These are phyloP conservation scores for Rhizopogon vinicolor DNA, from an alignment of 768 basidiomycete genomes.

Conservation along the genomic window DNA sequence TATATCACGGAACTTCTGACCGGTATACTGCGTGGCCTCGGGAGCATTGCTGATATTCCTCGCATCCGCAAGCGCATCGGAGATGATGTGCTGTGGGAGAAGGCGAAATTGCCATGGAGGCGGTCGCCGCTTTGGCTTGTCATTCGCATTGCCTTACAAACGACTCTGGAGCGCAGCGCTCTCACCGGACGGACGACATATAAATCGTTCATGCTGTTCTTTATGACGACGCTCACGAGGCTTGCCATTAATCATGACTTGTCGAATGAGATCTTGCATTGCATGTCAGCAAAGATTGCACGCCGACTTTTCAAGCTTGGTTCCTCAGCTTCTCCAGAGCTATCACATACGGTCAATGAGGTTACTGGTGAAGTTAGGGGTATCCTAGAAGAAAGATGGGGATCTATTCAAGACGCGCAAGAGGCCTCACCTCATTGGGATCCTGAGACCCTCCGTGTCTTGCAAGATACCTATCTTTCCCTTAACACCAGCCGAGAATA, in stretches of 20 bases:
- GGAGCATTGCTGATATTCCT: constrained; percentile 21
- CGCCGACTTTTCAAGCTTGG: constrained; percentile 34
- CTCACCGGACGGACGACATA: constrained; percentile 13
- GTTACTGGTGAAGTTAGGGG: constrained; percentile 13
- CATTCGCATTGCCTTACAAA: constrained; percentile 42
- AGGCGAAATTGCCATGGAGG: constrained; percentile 40
- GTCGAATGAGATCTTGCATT: constrained; percentile 31
- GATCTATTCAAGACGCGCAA: constrained; percentile 22
- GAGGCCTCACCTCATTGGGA: constrained; percentile 24
- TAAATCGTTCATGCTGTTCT: constrained; percentile 31
- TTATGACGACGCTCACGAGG: constrained; percentile 16
- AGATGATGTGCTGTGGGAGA: constrained; percentile 42
- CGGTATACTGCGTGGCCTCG: constrained; percentile 40
- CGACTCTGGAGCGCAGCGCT: constrained; percentile 19
- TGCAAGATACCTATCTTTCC: constrained; percentile 28
- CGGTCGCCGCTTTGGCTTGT: constrained; percentile 48
- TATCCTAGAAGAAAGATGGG: constrained; percentile 32
- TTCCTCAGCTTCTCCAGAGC: constrained; percentile 9
- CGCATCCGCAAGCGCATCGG: constrained; percentile 38
- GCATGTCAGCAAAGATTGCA: constrained; percentile 33
- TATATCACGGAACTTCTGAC: constrained; percentile 47
- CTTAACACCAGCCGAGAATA: constrained; percentile 26
- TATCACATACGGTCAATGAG: constrained; percentile 4
- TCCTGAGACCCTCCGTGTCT: constrained; percentile 22
- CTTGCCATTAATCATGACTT: constrained; percentile 1